Evolutionary conservation across 2,329 filamentous ascomycete species (phyloP).

Genomic region (Pseudogymnoascus sp.): DNA sequence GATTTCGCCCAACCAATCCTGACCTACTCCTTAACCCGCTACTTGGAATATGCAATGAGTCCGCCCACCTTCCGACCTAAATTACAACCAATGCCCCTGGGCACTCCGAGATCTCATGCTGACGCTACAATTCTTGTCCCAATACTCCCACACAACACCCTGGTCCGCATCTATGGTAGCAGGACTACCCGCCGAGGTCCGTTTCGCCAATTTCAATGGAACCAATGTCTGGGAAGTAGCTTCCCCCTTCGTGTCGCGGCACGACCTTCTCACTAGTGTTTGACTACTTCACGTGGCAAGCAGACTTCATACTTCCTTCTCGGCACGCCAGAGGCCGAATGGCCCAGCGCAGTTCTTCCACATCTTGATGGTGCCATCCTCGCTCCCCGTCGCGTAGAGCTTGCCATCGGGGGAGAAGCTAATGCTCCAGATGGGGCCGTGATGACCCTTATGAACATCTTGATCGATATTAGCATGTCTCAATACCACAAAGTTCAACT

Average conservation of each 20-base stretch:
- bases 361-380: conserved; percentile 96
- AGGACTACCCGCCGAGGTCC: neutral
- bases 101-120: neutral
- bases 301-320: conserved; percentile 11
- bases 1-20: neutral
- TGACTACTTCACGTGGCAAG: neutral
- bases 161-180: neutral
- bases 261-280: neutral
- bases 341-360: conserved; percentile 62
- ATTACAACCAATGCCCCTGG: neutral
- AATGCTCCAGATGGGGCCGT: conserved; percentile 94
- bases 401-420: conserved; percentile 93
- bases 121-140: neutral
- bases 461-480: neutral
- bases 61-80: conserved; percentile 1
- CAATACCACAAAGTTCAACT: neutral
- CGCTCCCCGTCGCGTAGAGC: conserved; percentile 89
- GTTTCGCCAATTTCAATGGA: neutral
- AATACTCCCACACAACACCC: conserved; percentile 1
- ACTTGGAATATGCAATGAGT: conserved; percentile 5
- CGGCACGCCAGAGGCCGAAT: conserved; percentile 49
- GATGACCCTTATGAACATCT: conserved; percentile 94
- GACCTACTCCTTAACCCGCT: neutral
- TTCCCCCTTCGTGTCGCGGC: neutral
- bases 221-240: neutral